A percentile compares a stretch with the other conserved stretches of the same genome.
phyloP scores from a whole-genome alignment of 495 filamentous ascomycete genomes.

The Trichoderma orchidacearum region DNA sequence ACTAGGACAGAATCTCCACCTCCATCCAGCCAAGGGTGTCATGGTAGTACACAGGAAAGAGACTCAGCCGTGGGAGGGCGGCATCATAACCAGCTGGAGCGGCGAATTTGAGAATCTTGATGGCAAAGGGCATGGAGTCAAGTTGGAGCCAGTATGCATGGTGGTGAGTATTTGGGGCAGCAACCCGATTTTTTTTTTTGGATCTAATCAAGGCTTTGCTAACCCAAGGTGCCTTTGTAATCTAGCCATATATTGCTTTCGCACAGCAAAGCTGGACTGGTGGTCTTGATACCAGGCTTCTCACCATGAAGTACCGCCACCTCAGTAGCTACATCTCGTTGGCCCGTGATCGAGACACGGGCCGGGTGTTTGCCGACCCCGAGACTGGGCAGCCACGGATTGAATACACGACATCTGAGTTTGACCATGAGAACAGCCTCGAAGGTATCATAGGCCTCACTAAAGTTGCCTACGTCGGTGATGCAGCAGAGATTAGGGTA shows the following conservation, averaged over 20 bases:
- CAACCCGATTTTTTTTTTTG: background rate
- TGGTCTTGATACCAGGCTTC: conserved; percentile 55
- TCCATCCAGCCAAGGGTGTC: conserved; percentile 59
- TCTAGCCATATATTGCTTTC: conserved; percentile 26
- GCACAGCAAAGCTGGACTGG: conserved; percentile 46
- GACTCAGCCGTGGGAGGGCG: conserved; percentile 64
- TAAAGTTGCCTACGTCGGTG: conserved; percentile 62
- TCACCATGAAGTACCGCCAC: conserved; percentile 44
- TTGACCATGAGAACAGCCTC: conserved; percentile 55
- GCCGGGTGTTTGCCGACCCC: conserved; percentile 64
- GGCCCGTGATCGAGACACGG: conserved; percentile 56
- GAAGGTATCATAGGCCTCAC: conserved; percentile 58
- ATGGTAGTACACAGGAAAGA: conserved; percentile 52
- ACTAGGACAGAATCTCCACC: conserved; percentile 71
- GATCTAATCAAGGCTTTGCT: background rate
- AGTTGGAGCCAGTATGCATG: conserved; percentile 63
- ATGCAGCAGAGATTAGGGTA: conserved; percentile 65
- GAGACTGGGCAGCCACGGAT: conserved; percentile 46
- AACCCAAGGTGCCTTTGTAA: background rate
- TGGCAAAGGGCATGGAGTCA: conserved; percentile 67
- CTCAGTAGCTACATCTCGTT: conserved; percentile 57
- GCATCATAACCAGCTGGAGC: conserved; percentile 62
- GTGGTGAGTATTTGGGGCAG: conserved; percentile 12
- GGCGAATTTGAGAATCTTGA: conserved; percentile 75
- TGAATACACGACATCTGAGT: conserved; percentile 51